A percentile compares a stretch with the other conserved stretches of the same genome.
These are phyloP conservation scores for Penicillium dipodomyicola DNA, from an alignment of 495 filamentous ascomycete genomes.

Conservation along the genomic window DNA sequence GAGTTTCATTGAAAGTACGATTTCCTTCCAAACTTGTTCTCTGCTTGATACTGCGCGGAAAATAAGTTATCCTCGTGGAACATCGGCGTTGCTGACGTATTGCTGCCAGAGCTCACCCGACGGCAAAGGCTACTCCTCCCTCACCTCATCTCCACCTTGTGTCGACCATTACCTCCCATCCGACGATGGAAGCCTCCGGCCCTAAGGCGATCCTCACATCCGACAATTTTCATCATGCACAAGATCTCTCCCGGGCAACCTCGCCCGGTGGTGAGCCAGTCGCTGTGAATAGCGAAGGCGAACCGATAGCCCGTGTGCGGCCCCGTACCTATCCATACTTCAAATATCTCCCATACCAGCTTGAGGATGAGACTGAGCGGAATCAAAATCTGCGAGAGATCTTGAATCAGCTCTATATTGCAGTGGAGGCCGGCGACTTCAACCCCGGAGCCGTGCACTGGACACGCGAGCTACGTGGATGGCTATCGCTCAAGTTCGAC, in stretches of 20 bases:
- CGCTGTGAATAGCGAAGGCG: conserved; percentile 50
- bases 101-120: conserved; percentile 34
- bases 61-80: conserved; percentile 7
- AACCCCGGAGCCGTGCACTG: conserved; percentile 90
- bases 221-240: conserved; percentile 48
- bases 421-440: conserved; percentile 90
- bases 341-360: conserved; percentile 78
- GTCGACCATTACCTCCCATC: conserved; percentile 15
- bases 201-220: conserved; percentile 44
- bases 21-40: neutral
- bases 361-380: conserved; percentile 72
- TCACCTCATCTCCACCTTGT: conserved; percentile 25
- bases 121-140: conserved; percentile 24
- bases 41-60: neutral
- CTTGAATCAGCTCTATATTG: conserved; percentile 85
- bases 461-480: conserved; percentile 93
- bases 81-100: conserved; percentile 25
- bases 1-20: conserved; percentile 22
- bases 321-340: conserved; percentile 93
- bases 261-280: conserved; percentile 63
- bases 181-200: conserved; percentile 42
- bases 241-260: conserved; percentile 60
- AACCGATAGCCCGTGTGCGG: conserved; percentile 66
- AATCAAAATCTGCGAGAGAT: conserved; percentile 77
- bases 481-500: conserved; percentile 96